These are phyloP conservation scores for Nemania diffusa DNA, from an alignment of 2,329 filamentous ascomycete species.

Conservation along the genomic window DNA sequence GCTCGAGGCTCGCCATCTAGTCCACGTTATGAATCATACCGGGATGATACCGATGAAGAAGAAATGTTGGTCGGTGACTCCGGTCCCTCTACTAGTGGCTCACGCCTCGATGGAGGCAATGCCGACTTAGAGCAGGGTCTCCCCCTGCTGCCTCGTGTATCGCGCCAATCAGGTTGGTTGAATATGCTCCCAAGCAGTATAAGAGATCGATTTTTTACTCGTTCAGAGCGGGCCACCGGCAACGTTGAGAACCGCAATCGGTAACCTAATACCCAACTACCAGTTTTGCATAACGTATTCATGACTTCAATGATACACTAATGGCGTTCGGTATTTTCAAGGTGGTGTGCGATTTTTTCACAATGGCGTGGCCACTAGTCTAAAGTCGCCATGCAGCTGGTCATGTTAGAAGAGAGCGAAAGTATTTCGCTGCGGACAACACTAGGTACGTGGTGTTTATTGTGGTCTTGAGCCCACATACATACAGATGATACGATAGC, in stretches of 20 bases:
- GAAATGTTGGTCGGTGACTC: conserved; percentile 42
- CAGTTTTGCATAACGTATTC: conserved; percentile 32
- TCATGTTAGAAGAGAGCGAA: neutral
- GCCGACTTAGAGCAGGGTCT: conserved; percentile 59
- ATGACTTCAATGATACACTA: conserved; percentile 32
- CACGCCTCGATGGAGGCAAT: conserved; percentile 42
- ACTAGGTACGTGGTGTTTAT: neutral
- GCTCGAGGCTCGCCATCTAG: conserved; percentile 63
- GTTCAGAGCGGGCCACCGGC: conserved; percentile 1
- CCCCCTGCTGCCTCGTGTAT: conserved; percentile 40
- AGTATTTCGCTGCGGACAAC: neutral
- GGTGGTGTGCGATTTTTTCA: neutral
- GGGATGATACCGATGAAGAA: conserved; percentile 62
- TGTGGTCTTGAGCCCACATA: neutral
- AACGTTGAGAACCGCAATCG: conserved; percentile 30
- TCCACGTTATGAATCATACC: conserved; percentile 65
- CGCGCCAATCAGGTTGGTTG: conserved; percentile 52
- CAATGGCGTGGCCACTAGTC: neutral
- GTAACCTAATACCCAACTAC: conserved; percentile 15
- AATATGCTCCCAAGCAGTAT: conserved; percentile 51
- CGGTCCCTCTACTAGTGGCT: conserved; percentile 40
- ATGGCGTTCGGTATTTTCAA: conserved; percentile 30
- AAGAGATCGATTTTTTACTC: conserved; percentile 39
- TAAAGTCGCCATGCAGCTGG: neutral
- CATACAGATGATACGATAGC: neutral